Evolutionary conservation across 768 basidiomycete species (phyloP).

Genomic region (Glaciozyma antarctica): DNA sequence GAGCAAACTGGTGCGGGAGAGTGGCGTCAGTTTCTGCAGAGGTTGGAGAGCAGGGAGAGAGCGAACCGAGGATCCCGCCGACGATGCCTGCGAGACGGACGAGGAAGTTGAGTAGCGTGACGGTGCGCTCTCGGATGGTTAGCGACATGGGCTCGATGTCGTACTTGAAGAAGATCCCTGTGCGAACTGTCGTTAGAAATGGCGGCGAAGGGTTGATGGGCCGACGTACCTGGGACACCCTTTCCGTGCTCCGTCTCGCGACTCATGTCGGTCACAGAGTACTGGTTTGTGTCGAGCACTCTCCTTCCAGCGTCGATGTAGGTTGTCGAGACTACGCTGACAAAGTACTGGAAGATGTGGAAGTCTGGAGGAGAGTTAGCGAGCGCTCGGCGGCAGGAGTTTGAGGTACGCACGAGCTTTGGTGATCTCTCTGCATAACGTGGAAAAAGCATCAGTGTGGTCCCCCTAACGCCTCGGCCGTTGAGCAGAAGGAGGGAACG

Average conservation of each 20-base stretch:
- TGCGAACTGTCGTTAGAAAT: neutral
- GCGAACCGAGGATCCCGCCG: conserved; percentile 64
- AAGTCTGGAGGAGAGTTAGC: neutral
- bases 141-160: conserved; percentile 84
- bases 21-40: neutral
- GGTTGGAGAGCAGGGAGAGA: too few relatives aligned
- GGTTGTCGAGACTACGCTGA: conserved; percentile 90
- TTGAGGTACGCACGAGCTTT: conserved; percentile 19
- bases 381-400: neutral
- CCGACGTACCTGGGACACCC: conserved; percentile 56
- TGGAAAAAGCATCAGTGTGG: neutral
- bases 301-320: conserved; percentile 51
- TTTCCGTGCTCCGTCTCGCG: conserved; percentile 61
- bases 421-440: conserved; percentile 24
- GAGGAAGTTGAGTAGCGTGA: conserved; percentile 65
- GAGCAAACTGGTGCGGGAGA: conserved; percentile 6
- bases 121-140: conserved; percentile 79
- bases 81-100: conserved; percentile 83
- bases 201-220: too few relatives aligned
- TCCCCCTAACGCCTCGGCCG: conserved; percentile 37
- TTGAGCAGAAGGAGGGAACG: conserved; percentile 60
- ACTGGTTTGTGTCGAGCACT: conserved; percentile 63
- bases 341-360: conserved; percentile 70
- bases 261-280: conserved; percentile 88
- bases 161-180: conserved; percentile 90